phyloP scores from a whole-genome alignment of 345 rosid genomes.

The Lagerstroemia speciosa region DNA sequence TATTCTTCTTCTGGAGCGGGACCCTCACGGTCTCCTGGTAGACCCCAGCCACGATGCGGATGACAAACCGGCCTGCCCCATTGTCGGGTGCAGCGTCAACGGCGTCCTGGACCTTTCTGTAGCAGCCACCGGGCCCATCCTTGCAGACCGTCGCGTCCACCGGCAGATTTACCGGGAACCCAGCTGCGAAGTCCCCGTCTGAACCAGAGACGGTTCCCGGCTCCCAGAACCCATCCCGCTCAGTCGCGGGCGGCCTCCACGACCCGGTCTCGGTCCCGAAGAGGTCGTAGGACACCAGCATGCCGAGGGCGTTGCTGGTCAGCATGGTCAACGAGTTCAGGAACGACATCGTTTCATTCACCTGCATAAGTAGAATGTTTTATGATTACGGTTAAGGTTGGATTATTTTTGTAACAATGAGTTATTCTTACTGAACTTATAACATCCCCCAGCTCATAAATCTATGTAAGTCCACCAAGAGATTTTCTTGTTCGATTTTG shows the following conservation, averaged over 20 bases:
- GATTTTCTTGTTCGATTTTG: no score
- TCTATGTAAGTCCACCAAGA: no score
- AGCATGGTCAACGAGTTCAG: constrained; percentile 14
- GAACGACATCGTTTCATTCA: constrained; percentile 26
- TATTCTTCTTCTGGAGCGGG: constrained; percentile 45
- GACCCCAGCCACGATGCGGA: constrained; percentile 59
- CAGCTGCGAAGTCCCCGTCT: constrained; percentile 5
- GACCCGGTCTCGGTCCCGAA: constrained; percentile 15
- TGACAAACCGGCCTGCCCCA: constrained; percentile 18
- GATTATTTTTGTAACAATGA: no score
- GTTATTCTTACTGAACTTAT: no score
- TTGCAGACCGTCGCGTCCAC: constrained; percentile 35
- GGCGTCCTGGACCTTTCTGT: constrained; percentile 32
- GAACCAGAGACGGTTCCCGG: not conserved
- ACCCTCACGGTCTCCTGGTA: constrained; percentile 78
- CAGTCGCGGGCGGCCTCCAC: constrained; percentile 36
- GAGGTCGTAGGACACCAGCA: constrained; percentile 27
- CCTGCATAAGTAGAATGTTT: not conserved
- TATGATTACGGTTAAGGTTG: no score
- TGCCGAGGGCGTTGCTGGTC: constrained; percentile 36
- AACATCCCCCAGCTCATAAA: no score
- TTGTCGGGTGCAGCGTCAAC: constrained; percentile 40
- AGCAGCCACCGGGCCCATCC: constrained; percentile 21
- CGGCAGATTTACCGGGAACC: constrained; percentile 15
- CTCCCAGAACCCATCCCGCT: constrained; percentile 31